A percentile compares a stretch with the other conserved stretches of the same genome.
phyloP scores from a whole-genome alignment of 805 yeast genomes.

The Candida boleticola region DNA sequence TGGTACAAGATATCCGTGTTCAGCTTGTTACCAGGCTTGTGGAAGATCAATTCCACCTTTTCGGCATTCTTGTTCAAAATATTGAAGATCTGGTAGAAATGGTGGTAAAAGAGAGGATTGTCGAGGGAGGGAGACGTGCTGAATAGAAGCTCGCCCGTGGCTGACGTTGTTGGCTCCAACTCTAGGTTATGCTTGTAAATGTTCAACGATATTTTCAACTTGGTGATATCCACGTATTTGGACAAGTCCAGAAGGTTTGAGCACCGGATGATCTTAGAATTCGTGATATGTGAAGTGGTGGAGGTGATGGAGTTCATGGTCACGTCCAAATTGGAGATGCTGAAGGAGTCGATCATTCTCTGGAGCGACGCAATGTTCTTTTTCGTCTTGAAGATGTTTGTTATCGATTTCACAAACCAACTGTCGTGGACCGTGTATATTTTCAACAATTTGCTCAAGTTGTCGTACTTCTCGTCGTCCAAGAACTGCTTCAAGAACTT shows the following conservation, averaged over 20 bases:
- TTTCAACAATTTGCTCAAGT: constrained; percentile 48
- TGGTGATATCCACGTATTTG: constrained; percentile 67
- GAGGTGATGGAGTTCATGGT: not conserved
- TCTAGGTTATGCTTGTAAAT: constrained; percentile 69
- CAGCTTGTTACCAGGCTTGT: constrained; percentile 54
- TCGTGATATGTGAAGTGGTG: not conserved
- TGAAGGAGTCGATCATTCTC: constrained; percentile 24
- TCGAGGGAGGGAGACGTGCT: constrained; percentile 10
- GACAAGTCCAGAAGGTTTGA: constrained; percentile 53
- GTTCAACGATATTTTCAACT: constrained; percentile 69
- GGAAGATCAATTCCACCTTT: constrained; percentile 47
- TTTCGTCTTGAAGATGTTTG: constrained; percentile 58
- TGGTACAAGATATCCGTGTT: constrained; percentile 45
- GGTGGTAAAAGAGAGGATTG: constrained; percentile 29
- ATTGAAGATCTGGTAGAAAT: constrained; percentile 51
- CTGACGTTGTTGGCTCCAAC: constrained; percentile 35
- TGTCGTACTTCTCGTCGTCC: constrained; percentile 36
- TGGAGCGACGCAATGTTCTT: constrained; percentile 27
- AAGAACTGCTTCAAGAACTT: constrained; percentile 57
- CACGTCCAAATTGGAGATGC: constrained; percentile 9
- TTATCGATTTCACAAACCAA: constrained; percentile 80
- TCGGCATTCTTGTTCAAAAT: constrained; percentile 45
- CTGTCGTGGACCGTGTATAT: constrained; percentile 85
- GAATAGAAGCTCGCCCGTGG: not conserved
- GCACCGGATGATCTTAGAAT: constrained; percentile 38